Evolutionary conservation across 2,329 filamentous ascomycete species (phyloP).

Genomic region (Trichoderma oligosporum): DNA sequence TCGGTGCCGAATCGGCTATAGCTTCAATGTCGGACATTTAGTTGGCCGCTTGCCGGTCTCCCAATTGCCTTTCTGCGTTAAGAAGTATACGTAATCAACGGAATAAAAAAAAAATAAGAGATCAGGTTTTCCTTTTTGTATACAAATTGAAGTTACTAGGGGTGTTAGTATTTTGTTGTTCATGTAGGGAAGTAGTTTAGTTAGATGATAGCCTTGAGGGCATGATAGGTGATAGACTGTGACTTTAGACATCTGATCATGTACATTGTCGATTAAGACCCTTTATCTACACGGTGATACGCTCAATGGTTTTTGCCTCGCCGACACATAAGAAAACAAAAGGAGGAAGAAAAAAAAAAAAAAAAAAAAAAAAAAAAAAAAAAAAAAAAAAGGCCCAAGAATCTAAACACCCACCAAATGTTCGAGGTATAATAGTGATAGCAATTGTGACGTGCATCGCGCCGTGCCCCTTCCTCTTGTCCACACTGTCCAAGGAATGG

Average conservation of each 20-base stretch:
- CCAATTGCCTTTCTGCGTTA: conserved; percentile 4
- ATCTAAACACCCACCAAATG: conserved; percentile 17
- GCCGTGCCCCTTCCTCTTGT: not conserved
- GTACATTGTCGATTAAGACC: conserved; percentile 2
- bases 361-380: not conserved
- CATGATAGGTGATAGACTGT: not conserved
- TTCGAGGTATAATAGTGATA: conserved; percentile 9
- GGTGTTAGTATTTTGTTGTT: too few relatives aligned
- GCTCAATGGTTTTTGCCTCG: not conserved
- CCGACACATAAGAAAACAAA: not conserved
- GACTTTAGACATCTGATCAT: not conserved
- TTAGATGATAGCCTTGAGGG: too few relatives aligned
- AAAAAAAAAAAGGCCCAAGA: not conserved
- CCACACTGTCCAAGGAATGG: conserved; percentile 10
- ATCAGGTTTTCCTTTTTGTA: not conserved
- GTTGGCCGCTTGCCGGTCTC: not conserved
- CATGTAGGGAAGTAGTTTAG: too few relatives aligned
- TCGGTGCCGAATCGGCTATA: conserved; percentile 15
- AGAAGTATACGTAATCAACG: conserved; percentile 8
- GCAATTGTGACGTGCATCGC: not conserved
- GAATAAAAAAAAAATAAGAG: not conserved
- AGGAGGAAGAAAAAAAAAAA: not conserved
- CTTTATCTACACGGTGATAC: not conserved
- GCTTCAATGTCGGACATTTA: not conserved
- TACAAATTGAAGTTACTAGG: too few relatives aligned